phyloP scores from a whole-genome alignment of 805 yeast species.

The Myxozyma geophila region DNA sequence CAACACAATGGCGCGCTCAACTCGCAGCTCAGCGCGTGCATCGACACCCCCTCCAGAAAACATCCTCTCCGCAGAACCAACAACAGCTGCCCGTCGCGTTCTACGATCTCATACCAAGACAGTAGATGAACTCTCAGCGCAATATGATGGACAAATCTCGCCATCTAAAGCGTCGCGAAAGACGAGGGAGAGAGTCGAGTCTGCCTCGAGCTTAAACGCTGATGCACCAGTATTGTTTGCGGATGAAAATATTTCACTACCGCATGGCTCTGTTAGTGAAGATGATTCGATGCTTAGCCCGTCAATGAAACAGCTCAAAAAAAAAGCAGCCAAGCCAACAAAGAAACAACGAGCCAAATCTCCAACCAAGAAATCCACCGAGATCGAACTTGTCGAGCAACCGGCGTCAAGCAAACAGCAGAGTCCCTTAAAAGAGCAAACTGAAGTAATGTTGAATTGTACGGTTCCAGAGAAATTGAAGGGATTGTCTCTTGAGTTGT shows the following conservation, averaged over 20 bases:
- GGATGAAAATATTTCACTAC: no score
- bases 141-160: neutral
- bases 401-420: neutral
- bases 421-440: neutral
- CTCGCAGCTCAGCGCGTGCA: constrained; percentile 13
- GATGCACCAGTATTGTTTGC: no score
- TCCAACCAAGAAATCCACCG: neutral
- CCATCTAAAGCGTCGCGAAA: neutral
- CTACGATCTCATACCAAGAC: constrained; percentile 2
- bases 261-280: no score
- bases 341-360: neutral
- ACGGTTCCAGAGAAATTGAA: no score
- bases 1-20: constrained; percentile 1
- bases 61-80: neutral
- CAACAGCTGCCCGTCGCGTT: constrained; percentile 6
- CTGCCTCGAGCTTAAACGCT: no score
- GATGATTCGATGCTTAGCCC: neutral
- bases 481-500: neutral
- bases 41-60: constrained; percentile 4
- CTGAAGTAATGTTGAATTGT: neutral
- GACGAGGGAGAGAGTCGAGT: no score
- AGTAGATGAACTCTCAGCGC: neutral
- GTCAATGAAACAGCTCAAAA: neutral
- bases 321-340: neutral
- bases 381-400: neutral